Base-by-base conservation (phyloP, 768 basidiomycete species). In the Leucosporidium yakuticum region DNA sequence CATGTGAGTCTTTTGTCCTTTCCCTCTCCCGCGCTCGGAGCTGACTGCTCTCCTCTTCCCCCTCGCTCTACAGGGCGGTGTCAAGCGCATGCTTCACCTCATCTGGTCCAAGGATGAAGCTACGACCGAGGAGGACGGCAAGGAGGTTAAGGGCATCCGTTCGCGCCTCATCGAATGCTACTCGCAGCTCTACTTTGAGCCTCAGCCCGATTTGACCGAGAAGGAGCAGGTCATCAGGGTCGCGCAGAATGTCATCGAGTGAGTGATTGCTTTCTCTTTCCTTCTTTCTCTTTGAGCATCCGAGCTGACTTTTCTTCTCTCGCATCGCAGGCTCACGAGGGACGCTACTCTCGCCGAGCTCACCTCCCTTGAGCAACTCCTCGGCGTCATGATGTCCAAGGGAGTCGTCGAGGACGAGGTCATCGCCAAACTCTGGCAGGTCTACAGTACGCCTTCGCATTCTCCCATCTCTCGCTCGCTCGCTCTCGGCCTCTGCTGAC, bases 181-280 rank as follows among this genome's bases (percentile, higher is more conserved):
- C 76, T 84, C 86, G 47, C 85, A 75, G 65, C 78, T 99, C 62
- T 99, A 95, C 80, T 96, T 98, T 74, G 91, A 97, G 64, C 84
- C 88, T 4, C 74, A 91, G 3, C 82, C 85, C 0, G 70, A 71
- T 15, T 53, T 89, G 72, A 83, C 87, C 17, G 83, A 89, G 1
- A 92, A 93, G 78, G 87, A 87, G 57, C 90, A 96, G 77, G 85
- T 96, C 67, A 94, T 87, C 73, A 83, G 93, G 20, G 96, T 99
- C 53, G 85, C 95, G 9, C 94, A 91, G 81, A 96, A 98, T 77
- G 89, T 99, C 85, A 90, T 99, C 57, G 90, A 96, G 96, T 96
- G 64, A 39, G 86, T 70, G 15, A 4, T 2, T 29, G n/a, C 19
- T 34, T 19, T 25, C n/a, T 25, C 32, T 15, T n/a, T 17, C 20